Evolutionary conservation across 768 basidiomycete species (phyloP).

Genomic region (Lactifluus hygrophoroides): DNA sequence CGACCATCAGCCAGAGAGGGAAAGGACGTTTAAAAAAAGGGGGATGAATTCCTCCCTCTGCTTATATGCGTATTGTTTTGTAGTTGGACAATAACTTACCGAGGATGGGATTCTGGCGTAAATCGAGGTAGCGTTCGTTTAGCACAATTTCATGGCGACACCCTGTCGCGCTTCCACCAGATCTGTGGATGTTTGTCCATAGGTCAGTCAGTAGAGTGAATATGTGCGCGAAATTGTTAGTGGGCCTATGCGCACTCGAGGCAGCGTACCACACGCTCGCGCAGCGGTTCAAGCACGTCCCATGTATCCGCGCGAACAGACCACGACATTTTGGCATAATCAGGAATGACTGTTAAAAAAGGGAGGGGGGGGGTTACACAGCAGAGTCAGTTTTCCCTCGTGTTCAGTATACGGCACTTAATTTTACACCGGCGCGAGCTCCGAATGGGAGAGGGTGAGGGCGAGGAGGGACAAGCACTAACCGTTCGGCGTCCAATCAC

Average conservation of each 20-base stretch:
- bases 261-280: slow-evolving; percentile 56
- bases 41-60: too few relatives aligned
- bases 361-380: too few relatives aligned
- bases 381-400: too few relatives aligned
- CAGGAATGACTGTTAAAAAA: slow-evolving; percentile 67
- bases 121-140: slow-evolving; percentile 9
- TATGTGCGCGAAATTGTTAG: not conserved
- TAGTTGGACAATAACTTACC: too few relatives aligned
- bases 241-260: slow-evolving; percentile 46
- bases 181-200: not conserved
- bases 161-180: slow-evolving; percentile 16
- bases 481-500: slow-evolving; percentile 65
- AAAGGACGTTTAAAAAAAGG: too few relatives aligned
- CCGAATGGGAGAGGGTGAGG: too few relatives aligned
- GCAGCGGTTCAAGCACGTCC: slow-evolving; percentile 44
- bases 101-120: slow-evolving; percentile 19
- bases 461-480: slow-evolving; percentile 14
- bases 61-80: too few relatives aligned
- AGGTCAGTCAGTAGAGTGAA: too few relatives aligned
- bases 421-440: not conserved
- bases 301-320: slow-evolving; percentile 59
- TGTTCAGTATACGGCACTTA: too few relatives aligned
- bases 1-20: too few relatives aligned
- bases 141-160: slow-evolving; percentile 9
- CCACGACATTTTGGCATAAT: slow-evolving; percentile 71